These are phyloP conservation scores for Colletotrichum eremochloae DNA, from an alignment of 2,329 filamentous ascomycete genomes.

Conservation along the genomic window DNA sequence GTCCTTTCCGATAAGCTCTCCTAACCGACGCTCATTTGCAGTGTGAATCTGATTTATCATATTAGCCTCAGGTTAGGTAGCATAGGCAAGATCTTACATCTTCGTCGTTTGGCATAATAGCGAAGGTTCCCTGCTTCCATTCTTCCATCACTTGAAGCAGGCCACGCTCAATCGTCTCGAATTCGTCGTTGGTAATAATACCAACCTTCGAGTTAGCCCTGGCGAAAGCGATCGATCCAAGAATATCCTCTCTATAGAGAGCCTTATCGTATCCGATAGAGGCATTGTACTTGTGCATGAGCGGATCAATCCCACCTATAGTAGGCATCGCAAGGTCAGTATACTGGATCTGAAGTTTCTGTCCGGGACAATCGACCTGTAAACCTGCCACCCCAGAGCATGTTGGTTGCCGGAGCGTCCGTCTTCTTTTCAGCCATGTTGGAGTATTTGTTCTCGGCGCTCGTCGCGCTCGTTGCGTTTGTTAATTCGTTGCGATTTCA, in stretches of 20 bases:
- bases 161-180: constrained; percentile 79
- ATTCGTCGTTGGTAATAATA: constrained; percentile 81
- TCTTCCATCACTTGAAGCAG: constrained; percentile 69
- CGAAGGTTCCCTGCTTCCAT: constrained; percentile 65
- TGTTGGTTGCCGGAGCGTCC: constrained; percentile 47
- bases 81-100: neutral
- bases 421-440: constrained; percentile 42
- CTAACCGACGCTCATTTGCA: constrained; percentile 68
- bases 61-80: neutral
- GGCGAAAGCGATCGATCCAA: constrained; percentile 84
- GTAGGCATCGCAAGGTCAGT: neutral
- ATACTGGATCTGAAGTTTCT: constrained; percentile 15
- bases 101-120: constrained; percentile 59
- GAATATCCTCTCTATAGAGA: constrained; percentile 85
- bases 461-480: neutral
- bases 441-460: neutral
- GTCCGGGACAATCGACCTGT: constrained; percentile 54
- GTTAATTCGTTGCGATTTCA: neutral
- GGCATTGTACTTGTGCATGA: constrained; percentile 90
- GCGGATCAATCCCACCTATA: constrained; percentile 68
- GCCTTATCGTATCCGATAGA: constrained; percentile 82
- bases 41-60: constrained; percentile 58
- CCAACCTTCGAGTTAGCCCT: constrained; percentile 81
- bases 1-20: constrained; percentile 78
- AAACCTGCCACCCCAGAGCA: constrained; percentile 50